phyloP scores from a whole-genome alignment of 176 grass and related monocot genomes.

The Oryza meridionalis region DNA sequence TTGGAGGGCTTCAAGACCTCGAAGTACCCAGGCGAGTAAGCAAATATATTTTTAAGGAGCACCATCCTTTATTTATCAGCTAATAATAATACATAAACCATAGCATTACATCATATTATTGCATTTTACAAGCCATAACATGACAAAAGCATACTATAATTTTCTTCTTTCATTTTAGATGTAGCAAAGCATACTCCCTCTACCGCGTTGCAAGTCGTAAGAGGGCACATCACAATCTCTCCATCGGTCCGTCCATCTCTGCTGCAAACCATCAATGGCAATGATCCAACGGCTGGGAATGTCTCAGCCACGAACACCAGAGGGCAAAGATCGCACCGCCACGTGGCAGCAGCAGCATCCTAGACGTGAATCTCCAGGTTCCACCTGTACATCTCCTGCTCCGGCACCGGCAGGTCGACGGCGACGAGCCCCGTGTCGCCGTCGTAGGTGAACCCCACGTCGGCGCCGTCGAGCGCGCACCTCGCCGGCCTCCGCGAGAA shows the following conservation, averaged over 20 bases:
- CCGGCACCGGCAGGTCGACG: conserved; percentile 61
- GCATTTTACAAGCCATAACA: neutral
- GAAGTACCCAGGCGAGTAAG: no score
- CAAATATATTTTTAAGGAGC: neutral
- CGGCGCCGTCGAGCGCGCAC: conserved; percentile 52
- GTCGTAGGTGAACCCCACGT: conserved; percentile 59
- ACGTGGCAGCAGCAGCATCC: neutral
- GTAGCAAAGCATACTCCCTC: conserved; percentile 37
- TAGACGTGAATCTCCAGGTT: conserved; percentile 61
- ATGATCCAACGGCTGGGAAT: conserved; percentile 9
- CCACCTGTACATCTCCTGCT: conserved; percentile 69
- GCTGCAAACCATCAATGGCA: neutral
- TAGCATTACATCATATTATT: neutral
- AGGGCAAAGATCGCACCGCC: neutral
- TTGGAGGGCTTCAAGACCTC: neutral
- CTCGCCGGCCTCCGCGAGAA: conserved; percentile 56
- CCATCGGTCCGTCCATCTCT: neutral
- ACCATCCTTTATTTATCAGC: conserved; percentile 35
- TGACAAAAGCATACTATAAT: neutral
- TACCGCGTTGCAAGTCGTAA: neutral
- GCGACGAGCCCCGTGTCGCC: conserved; percentile 48
- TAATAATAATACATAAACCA: neutral
- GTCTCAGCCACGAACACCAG: neutral
- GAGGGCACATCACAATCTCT: neutral
- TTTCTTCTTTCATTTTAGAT: neutral